phyloP scores from a whole-genome alignment of 1,284 basidiomycete genomes.

The Cystobasidiaceae sp. region DNA sequence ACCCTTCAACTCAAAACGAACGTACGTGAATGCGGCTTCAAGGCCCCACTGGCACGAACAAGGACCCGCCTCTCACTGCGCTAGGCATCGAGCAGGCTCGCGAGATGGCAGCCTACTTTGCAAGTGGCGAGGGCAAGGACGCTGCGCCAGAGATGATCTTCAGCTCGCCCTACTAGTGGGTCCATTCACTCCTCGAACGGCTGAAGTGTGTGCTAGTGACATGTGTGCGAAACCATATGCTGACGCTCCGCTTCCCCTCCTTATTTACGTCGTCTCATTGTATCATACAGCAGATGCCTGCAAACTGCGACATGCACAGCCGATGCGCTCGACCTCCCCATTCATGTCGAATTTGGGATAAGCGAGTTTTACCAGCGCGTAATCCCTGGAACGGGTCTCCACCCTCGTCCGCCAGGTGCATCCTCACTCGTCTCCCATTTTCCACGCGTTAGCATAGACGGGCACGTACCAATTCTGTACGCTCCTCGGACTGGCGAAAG shows the following conservation, averaged over 20 bases:
- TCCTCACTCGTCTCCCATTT: conserved; percentile 1
- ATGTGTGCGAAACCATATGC: not conserved
- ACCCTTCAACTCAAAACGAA: not conserved
- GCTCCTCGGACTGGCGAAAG: conserved; percentile 9
- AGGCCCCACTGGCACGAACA: conserved; percentile 18
- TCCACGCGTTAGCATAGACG: not conserved
- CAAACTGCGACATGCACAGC: conserved; percentile 27
- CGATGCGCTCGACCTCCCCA: conserved; percentile 14
- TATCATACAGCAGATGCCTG: conserved; percentile 9
- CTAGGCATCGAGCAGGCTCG: conserved; percentile 18
- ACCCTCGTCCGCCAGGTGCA: conserved; percentile 21
- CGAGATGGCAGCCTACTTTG: conserved; percentile 15
- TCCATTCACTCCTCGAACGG: too few relatives aligned
- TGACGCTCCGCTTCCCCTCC: too few relatives aligned
- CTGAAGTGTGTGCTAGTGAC: not conserved
- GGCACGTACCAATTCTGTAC: conserved; percentile 9
- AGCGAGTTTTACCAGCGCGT: conserved; percentile 23
- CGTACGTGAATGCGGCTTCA: too few relatives aligned
- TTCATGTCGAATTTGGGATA: conserved; percentile 29
- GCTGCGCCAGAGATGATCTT: conserved; percentile 12
- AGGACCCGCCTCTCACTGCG: conserved; percentile 25
- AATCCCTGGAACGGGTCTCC: conserved; percentile 20
- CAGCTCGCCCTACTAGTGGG: conserved; percentile 26
- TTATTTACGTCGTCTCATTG: not conserved
- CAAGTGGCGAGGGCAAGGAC: not conserved